A percentile compares a stretch with the other conserved stretches of the same genome.
phyloP scores from a whole-genome alignment of 495 filamentous ascomycete genomes.

The Ramalina intermedia region DNA sequence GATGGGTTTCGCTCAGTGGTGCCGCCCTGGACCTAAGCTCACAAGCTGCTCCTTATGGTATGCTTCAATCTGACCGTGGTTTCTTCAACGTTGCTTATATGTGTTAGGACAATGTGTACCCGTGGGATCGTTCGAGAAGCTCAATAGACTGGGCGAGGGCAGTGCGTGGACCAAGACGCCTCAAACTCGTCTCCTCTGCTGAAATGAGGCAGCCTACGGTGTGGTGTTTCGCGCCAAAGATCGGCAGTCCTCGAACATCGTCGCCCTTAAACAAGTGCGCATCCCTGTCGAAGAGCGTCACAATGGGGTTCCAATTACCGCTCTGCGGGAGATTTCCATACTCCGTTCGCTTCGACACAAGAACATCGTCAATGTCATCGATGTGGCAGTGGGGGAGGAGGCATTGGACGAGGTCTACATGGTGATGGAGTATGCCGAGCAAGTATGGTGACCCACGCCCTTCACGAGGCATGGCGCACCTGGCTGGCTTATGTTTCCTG shows the following conservation, averaged over 20 bases:
- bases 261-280: slow-evolving; percentile 31
- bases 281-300: slow-evolving; percentile 27
- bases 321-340: slow-evolving; percentile 31
- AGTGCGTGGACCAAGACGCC: slow-evolving; percentile 15
- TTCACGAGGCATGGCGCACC: slow-evolving; percentile 23
- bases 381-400: slow-evolving; percentile 27
- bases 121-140: slow-evolving; percentile 24
- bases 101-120: slow-evolving; percentile 23
- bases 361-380: slow-evolving; percentile 30
- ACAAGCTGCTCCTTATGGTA: slow-evolving; percentile 20
- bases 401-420: slow-evolving; percentile 29
- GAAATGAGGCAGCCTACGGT: slow-evolving; percentile 22
- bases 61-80: neutral
- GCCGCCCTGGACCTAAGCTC: slow-evolving; percentile 18
- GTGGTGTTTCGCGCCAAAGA: slow-evolving; percentile 29
- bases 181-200: neutral
- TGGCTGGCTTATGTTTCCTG: slow-evolving; percentile 32
- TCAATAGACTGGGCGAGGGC: slow-evolving; percentile 31
- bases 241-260: slow-evolving; percentile 19
- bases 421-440: slow-evolving; percentile 37
- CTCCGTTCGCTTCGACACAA: slow-evolving; percentile 26
- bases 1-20: slow-evolving; percentile 27
- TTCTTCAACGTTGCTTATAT: neutral
- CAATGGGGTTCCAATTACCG: slow-evolving; percentile 33
- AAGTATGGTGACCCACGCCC: slow-evolving; percentile 26